Conservation (phyloP, 805 yeast genomes). For the Danielia oregonensis region DNA sequence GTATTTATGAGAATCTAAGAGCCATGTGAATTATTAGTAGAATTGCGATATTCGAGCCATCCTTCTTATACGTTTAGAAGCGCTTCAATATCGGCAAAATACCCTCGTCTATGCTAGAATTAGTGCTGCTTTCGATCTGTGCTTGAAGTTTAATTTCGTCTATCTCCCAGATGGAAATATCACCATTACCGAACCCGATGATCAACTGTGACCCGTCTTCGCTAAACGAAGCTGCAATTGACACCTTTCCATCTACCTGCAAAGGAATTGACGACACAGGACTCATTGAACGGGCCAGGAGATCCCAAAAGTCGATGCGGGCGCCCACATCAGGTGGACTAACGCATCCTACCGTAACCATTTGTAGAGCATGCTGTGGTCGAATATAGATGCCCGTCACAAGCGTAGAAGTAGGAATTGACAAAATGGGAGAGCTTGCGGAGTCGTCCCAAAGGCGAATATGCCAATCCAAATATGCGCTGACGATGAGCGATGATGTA, state of each 20-base stretch:
- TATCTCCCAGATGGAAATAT: conserved; percentile 8
- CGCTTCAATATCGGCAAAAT: neutral
- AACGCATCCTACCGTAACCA: conserved; percentile 10
- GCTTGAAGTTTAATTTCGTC: conserved; percentile 10
- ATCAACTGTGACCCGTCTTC: conserved; percentile 10
- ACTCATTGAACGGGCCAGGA: conserved; percentile 6
- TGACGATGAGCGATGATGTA: conserved; percentile 7
- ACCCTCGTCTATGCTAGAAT: conserved; percentile 1
- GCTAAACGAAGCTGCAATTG: conserved; percentile 7
- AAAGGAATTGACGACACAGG: conserved; percentile 12
- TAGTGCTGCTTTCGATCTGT: neutral
- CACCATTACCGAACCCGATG: conserved; percentile 12
- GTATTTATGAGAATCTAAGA: too few species aligned
- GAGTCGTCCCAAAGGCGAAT: conserved; percentile 11
- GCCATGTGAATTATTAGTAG: too few species aligned
- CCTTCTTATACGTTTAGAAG: neutral
- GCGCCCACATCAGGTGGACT: conserved; percentile 10
- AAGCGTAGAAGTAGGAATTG: conserved; percentile 13
- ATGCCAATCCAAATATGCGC: conserved; percentile 15
- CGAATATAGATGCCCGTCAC: conserved; percentile 7
- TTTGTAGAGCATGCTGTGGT: conserved; percentile 10
- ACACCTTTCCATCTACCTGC: conserved; percentile 3
- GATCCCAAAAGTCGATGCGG: conserved; percentile 16
- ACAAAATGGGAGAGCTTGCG: conserved; percentile 2
- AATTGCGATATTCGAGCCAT: too few species aligned